These are phyloP conservation scores for Blepharisma stoltei DNA, from an alignment of 73 alveolate species.

Conservation along the genomic window DNA sequence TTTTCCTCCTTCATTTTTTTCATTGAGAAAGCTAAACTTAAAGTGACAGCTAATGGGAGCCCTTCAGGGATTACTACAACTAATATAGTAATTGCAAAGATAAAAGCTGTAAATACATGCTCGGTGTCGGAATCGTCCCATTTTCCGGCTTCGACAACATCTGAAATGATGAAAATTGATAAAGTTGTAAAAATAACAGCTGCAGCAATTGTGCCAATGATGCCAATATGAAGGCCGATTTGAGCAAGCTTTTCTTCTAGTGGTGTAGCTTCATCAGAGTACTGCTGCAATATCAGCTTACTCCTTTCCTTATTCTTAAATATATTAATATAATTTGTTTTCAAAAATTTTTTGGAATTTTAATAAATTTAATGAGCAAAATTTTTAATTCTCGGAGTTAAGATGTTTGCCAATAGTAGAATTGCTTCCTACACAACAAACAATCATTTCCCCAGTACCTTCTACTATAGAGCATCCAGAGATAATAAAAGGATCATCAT, in stretches of 20 bases:
- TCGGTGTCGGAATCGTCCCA: neutral
- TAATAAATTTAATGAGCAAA: no score
- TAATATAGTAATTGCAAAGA: conserved; percentile 64
- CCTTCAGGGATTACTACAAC: conserved; percentile 85
- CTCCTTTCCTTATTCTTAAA: no score
- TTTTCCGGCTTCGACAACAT: conserved; percentile 53
- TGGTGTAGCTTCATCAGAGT: conserved; percentile 80
- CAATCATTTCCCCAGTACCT: conserved; percentile 85
- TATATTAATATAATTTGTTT: no score
- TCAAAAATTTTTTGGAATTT: no score
- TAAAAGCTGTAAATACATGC: conserved; percentile 56
- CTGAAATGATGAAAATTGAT: conserved; percentile 58
- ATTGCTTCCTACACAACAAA: conserved; percentile 89
- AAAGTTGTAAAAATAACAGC: conserved; percentile 75
- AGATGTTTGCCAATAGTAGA: conserved; percentile 70
- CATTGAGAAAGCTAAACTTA: conserved; percentile 62
- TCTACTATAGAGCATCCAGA: conserved; percentile 79
- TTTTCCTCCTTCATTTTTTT: conserved; percentile 64
- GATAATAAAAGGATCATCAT: conserved; percentile 77
- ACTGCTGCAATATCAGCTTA: conserved; percentile 45
- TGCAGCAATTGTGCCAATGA: conserved; percentile 73
- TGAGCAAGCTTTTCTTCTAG: conserved; percentile 88
- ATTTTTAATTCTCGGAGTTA: no score
- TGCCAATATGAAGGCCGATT: conserved; percentile 92
- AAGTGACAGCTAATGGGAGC: conserved; percentile 67